Conservation (phyloP, 2,329 filamentous ascomycete genomes). For the Tolypocladium inflatum region DNA sequence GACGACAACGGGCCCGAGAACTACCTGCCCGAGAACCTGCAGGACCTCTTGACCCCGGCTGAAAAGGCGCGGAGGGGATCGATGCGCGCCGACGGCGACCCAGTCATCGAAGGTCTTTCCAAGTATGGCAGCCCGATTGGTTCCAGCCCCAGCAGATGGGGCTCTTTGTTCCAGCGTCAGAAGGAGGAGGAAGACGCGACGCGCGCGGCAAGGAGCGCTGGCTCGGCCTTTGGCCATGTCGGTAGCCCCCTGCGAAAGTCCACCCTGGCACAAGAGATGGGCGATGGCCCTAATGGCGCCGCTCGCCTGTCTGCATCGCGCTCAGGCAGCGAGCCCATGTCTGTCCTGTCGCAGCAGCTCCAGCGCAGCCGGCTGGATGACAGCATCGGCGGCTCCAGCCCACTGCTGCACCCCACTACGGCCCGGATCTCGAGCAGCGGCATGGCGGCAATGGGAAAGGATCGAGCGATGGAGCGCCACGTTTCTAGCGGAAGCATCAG, state of each 20-base stretch:
- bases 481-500: conserved; percentile 50
- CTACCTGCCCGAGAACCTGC: conserved; percentile 65
- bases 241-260: conserved; percentile 57
- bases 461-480: conserved; percentile 43
- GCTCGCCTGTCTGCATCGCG: conserved; percentile 26
- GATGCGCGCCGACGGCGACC: conserved; percentile 44
- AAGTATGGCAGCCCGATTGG: conserved; percentile 54
- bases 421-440: conserved; percentile 29
- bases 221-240: conserved; percentile 56
- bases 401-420: conserved; percentile 40
- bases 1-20: conserved; percentile 42
- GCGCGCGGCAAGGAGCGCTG: conserved; percentile 23
- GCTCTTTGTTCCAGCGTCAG: conserved; percentile 49
- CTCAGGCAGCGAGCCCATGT: conserved; percentile 42
- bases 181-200: conserved; percentile 45
- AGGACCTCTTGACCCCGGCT: conserved; percentile 56
- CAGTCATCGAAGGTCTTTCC: conserved; percentile 33
- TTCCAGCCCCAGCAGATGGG: conserved; percentile 52
- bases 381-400: conserved; percentile 31
- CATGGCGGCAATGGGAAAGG: conserved; percentile 28
- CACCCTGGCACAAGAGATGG: conserved; percentile 45
- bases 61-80: conserved; percentile 59
- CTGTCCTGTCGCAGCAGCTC: conserved; percentile 52
- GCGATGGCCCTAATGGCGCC: conserved; percentile 22
- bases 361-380: conserved; percentile 48